These are phyloP conservation scores for Juglanconis oblonga DNA, from an alignment of 2,329 filamentous ascomycete species.

Conservation along the genomic window DNA sequence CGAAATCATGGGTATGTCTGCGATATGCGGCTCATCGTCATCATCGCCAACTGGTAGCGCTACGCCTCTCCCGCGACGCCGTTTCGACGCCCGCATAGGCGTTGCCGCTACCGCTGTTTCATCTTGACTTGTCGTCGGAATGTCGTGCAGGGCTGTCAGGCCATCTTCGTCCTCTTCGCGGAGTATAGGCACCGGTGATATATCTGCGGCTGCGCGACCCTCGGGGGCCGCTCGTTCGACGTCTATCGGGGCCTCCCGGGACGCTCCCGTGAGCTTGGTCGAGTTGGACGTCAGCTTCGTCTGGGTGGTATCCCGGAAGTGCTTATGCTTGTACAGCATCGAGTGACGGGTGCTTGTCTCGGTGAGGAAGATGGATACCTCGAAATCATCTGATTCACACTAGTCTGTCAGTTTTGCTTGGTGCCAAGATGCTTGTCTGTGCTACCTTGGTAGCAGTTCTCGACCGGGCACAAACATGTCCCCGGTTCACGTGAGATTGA, in stretches of 20 bases:
- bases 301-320: conserved; percentile 59
- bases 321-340: conserved; percentile 80
- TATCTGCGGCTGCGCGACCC: conserved; percentile 28
- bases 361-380: conserved; percentile 90
- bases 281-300: conserved; percentile 59
- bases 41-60: conserved; percentile 23
- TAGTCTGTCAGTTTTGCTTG: background rate
- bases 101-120: conserved; percentile 25
- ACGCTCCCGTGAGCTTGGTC: conserved; percentile 55
- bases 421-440: background rate
- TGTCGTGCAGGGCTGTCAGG: conserved; percentile 50
- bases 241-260: conserved; percentile 51
- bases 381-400: conserved; percentile 73
- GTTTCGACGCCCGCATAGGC: conserved; percentile 26
- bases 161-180: conserved; percentile 61
- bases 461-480: background rate
- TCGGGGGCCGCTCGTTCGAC: conserved; percentile 39
- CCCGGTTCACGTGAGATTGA: too few relatives aligned
- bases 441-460: too few relatives aligned
- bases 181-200: conserved; percentile 30
- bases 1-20: conserved; percentile 22
- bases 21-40: conserved; percentile 31
- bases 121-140: conserved; percentile 44
- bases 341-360: conserved; percentile 83
- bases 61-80: conserved; percentile 28